Conservation (phyloP, 345 rosid species). For the Sisymbrium altissimum region DNA sequence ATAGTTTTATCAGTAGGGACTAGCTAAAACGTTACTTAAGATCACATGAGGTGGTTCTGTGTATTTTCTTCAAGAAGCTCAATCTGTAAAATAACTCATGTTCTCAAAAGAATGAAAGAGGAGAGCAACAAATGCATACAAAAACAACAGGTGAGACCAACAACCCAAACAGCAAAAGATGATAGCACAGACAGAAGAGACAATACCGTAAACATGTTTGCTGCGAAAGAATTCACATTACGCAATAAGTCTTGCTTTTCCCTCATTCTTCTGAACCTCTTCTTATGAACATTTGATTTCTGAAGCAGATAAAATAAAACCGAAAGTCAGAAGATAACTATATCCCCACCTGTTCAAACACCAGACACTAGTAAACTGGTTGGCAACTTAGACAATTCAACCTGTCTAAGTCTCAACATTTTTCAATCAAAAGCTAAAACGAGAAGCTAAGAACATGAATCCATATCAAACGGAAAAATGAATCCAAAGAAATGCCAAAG, state of each 20-base stretch:
- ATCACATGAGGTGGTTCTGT: background rate
- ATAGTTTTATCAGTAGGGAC: background rate
- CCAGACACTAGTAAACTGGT: background rate
- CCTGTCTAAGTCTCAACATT: background rate
- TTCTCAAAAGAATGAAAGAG: background rate
- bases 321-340: background rate
- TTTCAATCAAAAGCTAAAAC: background rate
- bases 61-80: background rate
- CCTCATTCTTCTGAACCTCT: conserved; percentile 48
- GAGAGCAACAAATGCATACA: background rate
- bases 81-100: background rate
- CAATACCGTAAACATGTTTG: conserved; percentile 51
- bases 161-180: background rate
- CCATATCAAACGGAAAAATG: background rate
- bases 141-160: background rate
- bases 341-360: background rate
- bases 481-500: background rate
- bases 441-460: background rate
- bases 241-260: conserved; percentile 47
- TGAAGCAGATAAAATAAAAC: background rate
- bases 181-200: background rate
- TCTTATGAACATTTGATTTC: conserved; percentile 35
- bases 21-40: background rate
- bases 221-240: conserved; percentile 47
- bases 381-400: background rate